These are phyloP conservation scores for Debaryomycetaceae sp. DNA, from an alignment of 1,139 yeast genomes.

Conservation along the genomic window DNA sequence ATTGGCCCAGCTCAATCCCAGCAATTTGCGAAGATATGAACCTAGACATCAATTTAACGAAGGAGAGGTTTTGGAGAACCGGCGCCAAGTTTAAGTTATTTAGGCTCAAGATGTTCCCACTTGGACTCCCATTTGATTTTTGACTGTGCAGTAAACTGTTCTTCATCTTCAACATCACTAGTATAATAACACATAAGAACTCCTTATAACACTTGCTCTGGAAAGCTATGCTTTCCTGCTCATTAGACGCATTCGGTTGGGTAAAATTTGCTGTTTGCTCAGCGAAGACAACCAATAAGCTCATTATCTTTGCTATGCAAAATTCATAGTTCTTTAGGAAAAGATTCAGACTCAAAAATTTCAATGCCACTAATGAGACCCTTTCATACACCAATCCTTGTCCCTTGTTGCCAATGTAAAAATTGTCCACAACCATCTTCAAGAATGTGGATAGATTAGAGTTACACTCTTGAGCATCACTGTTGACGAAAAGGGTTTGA, in stretches of 20 bases:
- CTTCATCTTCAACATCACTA: constrained; percentile 33
- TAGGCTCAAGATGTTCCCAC: constrained; percentile 7
- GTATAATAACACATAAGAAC: constrained; percentile 33
- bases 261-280: constrained; percentile 12
- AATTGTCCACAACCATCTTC: constrained; percentile 33
- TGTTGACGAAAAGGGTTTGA: constrained; percentile 23
- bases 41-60: constrained; percentile 45
- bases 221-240: constrained; percentile 11
- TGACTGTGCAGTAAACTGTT: constrained; percentile 15
- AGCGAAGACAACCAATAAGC: constrained; percentile 30
- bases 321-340: constrained; percentile 35
- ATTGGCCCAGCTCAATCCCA: constrained; percentile 13
- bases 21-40: constrained; percentile 31
- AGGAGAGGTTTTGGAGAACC: constrained; percentile 36
- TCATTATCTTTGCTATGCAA: constrained; percentile 40
- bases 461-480: constrained; percentile 42
- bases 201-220: constrained; percentile 31
- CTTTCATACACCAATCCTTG: constrained; percentile 20
- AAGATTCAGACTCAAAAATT: constrained; percentile 36
- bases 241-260: constrained; percentile 1
- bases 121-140: background rate
- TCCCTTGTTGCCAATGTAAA: constrained; percentile 11
- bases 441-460: constrained; percentile 34
- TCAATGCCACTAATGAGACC: constrained; percentile 33
- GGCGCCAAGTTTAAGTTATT: constrained; percentile 21